These are phyloP conservation scores for Phyllostachys edulis DNA, from an alignment of 176 grass and related monocot species.

Conservation along the genomic window DNA sequence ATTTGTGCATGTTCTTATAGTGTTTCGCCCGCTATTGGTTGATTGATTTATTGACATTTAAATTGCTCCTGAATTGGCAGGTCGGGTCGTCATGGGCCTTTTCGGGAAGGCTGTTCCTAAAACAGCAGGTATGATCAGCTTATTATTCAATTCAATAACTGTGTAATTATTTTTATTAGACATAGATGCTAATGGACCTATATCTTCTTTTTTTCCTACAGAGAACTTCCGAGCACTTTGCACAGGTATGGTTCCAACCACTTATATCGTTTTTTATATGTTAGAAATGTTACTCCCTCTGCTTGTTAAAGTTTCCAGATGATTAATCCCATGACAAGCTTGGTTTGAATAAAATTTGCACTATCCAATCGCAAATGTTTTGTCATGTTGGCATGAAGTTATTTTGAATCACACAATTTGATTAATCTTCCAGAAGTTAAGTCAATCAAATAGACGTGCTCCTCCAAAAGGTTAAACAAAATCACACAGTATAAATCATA, in stretches of 20 bases:
- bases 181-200: not conserved
- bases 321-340: not conserved
- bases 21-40: no score
- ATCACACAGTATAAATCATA: not conserved
- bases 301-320: not conserved
- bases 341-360: not conserved
- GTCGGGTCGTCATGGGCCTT: constrained; percentile 91
- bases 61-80: constrained; percentile 33
- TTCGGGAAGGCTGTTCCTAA: constrained; percentile 92
- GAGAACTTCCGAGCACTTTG: constrained; percentile 95
- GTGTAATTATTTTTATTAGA: not conserved
- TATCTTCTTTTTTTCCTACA: constrained; percentile 27
- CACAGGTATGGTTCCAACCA: constrained; percentile 57
- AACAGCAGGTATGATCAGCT: constrained; percentile 68
- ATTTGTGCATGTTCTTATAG: not conserved
- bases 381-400: not conserved
- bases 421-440: not conserved
- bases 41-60: no score
- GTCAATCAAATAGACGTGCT: not conserved
- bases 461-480: not conserved
- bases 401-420: not conserved
- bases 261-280: not conserved
- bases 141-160: not conserved
- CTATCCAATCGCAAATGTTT: not conserved
- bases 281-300: not conserved